Evolutionary conservation across 768 basidiomycete genomes (phyloP), one percentile per base, ranked within the genome.

Genomic region (Russula dissimulans): DNA sequence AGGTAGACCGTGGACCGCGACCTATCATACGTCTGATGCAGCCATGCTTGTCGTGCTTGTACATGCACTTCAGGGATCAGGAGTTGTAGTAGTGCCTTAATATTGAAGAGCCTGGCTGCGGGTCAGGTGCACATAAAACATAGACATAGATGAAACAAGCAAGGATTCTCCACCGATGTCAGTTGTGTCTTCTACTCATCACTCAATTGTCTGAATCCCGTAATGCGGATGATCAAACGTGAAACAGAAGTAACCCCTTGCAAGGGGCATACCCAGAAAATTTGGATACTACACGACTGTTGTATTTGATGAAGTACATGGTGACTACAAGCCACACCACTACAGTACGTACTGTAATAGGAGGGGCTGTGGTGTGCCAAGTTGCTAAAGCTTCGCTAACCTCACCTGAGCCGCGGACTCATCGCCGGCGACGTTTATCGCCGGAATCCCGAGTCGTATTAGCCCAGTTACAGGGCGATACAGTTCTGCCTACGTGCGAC

Each of bases 391-490:
- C 42, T 57, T 64, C 11, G 54, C 60, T 61, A 84, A 66, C 58
- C 77, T 75, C 9, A 78, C 73, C 56, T 75, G 78, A 3, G 80
- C 81, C 29, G 76, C 78, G 10, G 77, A 77, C 65, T 84, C 80
- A 49, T 81, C 81, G 15, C 76, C 65, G 15, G 67, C 59, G 7
- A 76, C 65, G 49, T 68, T 77, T 7, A 69, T 69, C 11, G 69
- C 49, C 36, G 76, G 71, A 2, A 71, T 57, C 59, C 81, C 76
- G 53, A 73, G 71, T 56, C 46, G 55, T 26, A 63, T 75, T 9
- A 67, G 66, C 51, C 80, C 73, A 54, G 87, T 68, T 17, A 78
- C 76, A 54, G 82, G 79, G 46, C 74, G 75, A 68, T 87, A 86
- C 8, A 89, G 63, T 63, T 81, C 79, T 22, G 68, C 68, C 84